These are phyloP conservation scores for Aphanomyces stellatus DNA, from an alignment of 352 stramenopile genomes.

Conservation along the genomic window DNA sequence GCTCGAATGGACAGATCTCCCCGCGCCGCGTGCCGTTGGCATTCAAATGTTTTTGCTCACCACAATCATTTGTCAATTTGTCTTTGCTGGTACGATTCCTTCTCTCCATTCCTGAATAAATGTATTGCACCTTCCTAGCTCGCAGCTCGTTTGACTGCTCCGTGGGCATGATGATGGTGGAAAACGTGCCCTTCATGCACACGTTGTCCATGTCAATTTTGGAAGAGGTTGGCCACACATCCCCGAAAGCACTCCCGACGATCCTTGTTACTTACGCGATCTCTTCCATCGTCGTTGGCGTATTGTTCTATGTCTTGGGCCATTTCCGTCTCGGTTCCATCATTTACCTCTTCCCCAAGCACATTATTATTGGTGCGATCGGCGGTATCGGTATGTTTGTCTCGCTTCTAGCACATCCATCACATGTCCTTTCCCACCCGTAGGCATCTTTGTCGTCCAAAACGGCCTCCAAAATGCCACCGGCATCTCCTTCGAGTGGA, in stretches of 20 bases:
- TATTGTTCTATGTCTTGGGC: conserved; percentile 85
- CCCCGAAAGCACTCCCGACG: conserved; percentile 74
- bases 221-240: conserved; percentile 63
- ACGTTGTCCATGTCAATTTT: conserved; percentile 82
- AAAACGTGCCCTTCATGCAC: conserved; percentile 95
- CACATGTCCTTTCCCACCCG: neutral
- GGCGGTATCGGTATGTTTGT: conserved; percentile 68
- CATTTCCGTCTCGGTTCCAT: conserved; percentile 85
- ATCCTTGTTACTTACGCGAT: conserved; percentile 89
- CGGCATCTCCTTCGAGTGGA: conserved; percentile 54
- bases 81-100: conserved; percentile 37
- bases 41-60: conserved; percentile 81
- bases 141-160: conserved; percentile 60
- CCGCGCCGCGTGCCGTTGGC: conserved; percentile 60
- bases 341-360: conserved; percentile 91
- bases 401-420: neutral
- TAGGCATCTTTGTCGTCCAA: conserved; percentile 71
- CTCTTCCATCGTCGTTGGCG: conserved; percentile 80
- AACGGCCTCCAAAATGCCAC: conserved; percentile 83
- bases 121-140: too few relatives aligned
- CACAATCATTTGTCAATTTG: conserved; percentile 72
- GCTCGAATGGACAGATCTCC: conserved; percentile 63
- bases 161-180: conserved; percentile 91
- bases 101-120: too few relatives aligned
- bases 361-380: conserved; percentile 93